phyloP scores from a whole-genome alignment of 73 alveolate genomes.

The Paraurostyla sp. region DNA sequence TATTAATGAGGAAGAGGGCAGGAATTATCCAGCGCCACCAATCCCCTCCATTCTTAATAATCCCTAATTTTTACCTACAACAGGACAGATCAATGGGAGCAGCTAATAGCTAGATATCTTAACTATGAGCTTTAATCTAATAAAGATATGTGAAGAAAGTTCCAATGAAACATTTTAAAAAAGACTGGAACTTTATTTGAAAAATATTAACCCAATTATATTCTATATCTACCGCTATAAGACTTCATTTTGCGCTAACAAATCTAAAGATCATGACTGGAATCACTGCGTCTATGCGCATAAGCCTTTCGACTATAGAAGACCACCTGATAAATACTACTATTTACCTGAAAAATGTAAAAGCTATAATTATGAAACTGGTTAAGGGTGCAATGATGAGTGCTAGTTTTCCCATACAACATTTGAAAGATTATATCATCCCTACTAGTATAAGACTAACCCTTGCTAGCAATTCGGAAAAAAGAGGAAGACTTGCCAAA shows the following conservation, averaged over 20 bases:
- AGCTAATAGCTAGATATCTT: background rate
- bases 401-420: conserved; percentile 66
- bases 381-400: background rate
- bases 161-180: background rate
- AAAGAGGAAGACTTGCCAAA: conserved; percentile 41
- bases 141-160: background rate
- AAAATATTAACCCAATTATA: conserved; percentile 10
- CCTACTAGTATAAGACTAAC: conserved; percentile 56
- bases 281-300: conserved; percentile 75
- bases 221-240: conserved; percentile 72
- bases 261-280: conserved; percentile 74
- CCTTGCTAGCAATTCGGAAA: conserved; percentile 51
- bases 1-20: conserved; percentile 36
- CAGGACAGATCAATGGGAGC: background rate
- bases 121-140: background rate
- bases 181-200: conserved; percentile 20
- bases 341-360: conserved; percentile 63
- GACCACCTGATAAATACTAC: conserved; percentile 72
- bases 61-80: conserved; percentile 17
- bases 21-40: conserved; percentile 41
- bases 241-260: conserved; percentile 71
- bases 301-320: conserved; percentile 64
- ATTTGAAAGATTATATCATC: conserved; percentile 76
- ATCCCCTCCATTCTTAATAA: conserved; percentile 24
- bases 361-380: conserved; percentile 12